Evolutionary conservation across 1,284 basidiomycete genomes (phyloP).

Genomic region (Apiotrichum gamsii): DNA sequence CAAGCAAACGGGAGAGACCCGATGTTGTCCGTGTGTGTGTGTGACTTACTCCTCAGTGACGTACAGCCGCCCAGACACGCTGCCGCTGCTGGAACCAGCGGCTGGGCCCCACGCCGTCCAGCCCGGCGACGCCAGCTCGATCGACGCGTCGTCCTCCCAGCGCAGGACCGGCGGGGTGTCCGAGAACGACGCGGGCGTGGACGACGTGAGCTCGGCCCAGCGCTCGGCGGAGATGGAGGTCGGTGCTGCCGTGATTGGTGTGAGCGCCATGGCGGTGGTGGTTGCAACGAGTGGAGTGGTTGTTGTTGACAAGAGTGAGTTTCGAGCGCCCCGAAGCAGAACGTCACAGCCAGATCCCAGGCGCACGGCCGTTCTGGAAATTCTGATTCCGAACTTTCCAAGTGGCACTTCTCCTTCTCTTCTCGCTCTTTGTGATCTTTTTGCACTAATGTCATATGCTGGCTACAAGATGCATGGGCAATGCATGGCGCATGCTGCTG

Average conservation of each 20-base stretch:
- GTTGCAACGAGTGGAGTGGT: too few relatives aligned
- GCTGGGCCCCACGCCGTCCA: slow-evolving; percentile 49
- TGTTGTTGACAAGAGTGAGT: too few relatives aligned
- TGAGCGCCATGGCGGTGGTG: slow-evolving; percentile 23
- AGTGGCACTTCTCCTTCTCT: too few relatives aligned
- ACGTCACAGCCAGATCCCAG: too few relatives aligned
- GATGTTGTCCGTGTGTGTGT: too few relatives aligned
- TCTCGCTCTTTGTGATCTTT: too few relatives aligned
- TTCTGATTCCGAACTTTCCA: too few relatives aligned
- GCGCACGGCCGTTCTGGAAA: too few relatives aligned
- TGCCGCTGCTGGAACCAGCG: background rate
- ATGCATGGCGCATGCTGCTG: slow-evolving; percentile 6
- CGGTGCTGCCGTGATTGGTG: slow-evolving; percentile 22
- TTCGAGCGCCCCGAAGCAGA: too few relatives aligned
- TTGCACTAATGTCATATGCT: background rate
- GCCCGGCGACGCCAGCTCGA: slow-evolving; percentile 59
- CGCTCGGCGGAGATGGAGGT: slow-evolving; percentile 59
- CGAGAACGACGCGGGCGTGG: slow-evolving; percentile 71
- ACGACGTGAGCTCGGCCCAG: slow-evolving; percentile 58
- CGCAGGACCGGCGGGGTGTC: slow-evolving; percentile 73
- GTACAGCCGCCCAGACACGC: slow-evolving; percentile 61
- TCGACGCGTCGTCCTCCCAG: slow-evolving; percentile 63
- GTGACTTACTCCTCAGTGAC: slow-evolving; percentile 74
- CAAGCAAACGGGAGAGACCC: too few relatives aligned
- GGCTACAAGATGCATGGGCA: slow-evolving; percentile 6